These are phyloP conservation scores for Daldinia caldariorum DNA, from an alignment of 495 filamentous ascomycete genomes.

Conservation along the genomic window DNA sequence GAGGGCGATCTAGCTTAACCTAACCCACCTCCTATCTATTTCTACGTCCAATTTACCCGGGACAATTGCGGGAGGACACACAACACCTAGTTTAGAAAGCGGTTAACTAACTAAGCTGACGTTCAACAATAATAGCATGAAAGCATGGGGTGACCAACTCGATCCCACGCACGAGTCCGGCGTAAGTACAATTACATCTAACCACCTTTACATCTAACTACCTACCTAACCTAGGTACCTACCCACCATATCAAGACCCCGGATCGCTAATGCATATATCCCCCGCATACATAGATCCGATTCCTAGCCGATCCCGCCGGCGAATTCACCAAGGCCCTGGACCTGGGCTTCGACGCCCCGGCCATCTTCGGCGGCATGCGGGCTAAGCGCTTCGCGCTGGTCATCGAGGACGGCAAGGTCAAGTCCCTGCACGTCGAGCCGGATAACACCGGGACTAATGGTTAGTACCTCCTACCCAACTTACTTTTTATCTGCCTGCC, in stretches of 20 bases:
- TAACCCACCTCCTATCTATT: too few relatives aligned
- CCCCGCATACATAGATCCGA: constrained; percentile 63
- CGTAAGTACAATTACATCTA: constrained; percentile 65
- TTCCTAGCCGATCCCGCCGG: constrained; percentile 91
- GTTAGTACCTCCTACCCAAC: constrained; percentile 61
- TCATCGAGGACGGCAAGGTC: constrained; percentile 81
- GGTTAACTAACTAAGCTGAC: constrained; percentile 9
- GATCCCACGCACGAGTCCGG: constrained; percentile 76
- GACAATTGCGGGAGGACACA: neutral
- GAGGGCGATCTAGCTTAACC: neutral
- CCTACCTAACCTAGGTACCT: too few relatives aligned
- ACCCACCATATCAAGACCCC: neutral
- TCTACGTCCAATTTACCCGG: neutral
- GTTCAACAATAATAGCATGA: constrained; percentile 66
- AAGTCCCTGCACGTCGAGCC: constrained; percentile 83
- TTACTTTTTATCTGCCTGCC: too few relatives aligned
- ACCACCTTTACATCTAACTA: too few relatives aligned
- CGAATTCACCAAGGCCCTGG: constrained; percentile 84
- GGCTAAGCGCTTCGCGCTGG: constrained; percentile 88
- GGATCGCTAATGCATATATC: constrained; percentile 2
- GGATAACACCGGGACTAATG: constrained; percentile 89
- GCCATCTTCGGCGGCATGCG: constrained; percentile 87
- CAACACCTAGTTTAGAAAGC: neutral
- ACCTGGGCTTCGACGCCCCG: constrained; percentile 81
- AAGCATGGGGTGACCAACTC: constrained; percentile 81